Evolutionary conservation across 306 rosid species (phyloP).

Genomic region (cucumber (Cucumis sativus)): DNA sequence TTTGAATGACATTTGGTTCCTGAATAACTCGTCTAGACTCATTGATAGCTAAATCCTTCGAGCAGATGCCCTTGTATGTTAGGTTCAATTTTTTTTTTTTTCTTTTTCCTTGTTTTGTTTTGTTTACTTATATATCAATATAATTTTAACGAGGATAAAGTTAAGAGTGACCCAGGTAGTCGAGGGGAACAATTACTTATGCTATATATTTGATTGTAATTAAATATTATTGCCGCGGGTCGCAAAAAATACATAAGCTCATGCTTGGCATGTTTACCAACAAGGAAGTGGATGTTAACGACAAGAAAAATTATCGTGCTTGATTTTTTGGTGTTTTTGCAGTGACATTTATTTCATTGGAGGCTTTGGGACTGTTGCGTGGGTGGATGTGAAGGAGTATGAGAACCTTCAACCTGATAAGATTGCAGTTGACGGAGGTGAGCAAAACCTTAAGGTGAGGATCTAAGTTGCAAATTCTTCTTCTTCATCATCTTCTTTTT

Average conservation of each 20-base stretch:
- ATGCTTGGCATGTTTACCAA: neutral
- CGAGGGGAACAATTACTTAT: neutral
- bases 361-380: slow-evolving; percentile 99
- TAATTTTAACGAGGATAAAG: neutral
- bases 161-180: neutral
- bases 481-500: neutral
- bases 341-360: slow-evolving; percentile 99
- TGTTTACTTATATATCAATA: neutral
- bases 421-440: slow-evolving; percentile 95
- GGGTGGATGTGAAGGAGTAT: slow-evolving; percentile 94
- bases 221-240: neutral
- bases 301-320: neutral
- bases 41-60: neutral
- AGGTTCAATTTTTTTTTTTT: neutral
- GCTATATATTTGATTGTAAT: neutral
- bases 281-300: neutral
- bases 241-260: neutral
- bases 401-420: slow-evolving; percentile 91
- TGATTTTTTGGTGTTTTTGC: slow-evolving; percentile 4
- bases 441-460: slow-evolving; percentile 79
- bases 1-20: neutral
- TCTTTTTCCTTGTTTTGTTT: neutral
- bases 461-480: neutral
- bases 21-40: neutral
- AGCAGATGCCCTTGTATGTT: neutral